phyloP scores from a whole-genome alignment of 202 grass and related monocot species.

The Saccharum hybrid region DNA sequence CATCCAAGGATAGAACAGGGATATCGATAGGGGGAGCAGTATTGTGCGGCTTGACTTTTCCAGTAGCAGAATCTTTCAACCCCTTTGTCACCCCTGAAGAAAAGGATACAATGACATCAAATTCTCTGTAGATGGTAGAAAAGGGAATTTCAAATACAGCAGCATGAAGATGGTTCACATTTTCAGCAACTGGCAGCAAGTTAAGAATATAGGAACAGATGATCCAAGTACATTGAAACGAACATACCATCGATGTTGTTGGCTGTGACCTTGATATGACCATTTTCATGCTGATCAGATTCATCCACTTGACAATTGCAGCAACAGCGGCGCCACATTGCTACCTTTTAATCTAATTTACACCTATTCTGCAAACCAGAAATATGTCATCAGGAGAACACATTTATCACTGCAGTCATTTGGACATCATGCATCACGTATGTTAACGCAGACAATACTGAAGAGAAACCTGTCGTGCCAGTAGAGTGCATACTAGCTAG shows the following conservation, averaged over 20 bases:
- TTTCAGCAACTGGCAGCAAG: constrained; percentile 6
- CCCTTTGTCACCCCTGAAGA: constrained; percentile 56
- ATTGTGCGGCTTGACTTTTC: constrained; percentile 53
- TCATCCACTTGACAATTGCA: constrained; percentile 66
- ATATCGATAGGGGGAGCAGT: constrained; percentile 58
- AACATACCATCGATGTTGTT: constrained; percentile 61
- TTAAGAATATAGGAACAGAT: not conserved
- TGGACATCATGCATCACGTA: not conserved
- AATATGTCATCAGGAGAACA: constrained; percentile 37
- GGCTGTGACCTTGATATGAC: constrained; percentile 47
- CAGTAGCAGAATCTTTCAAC: constrained; percentile 47
- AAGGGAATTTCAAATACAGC: not conserved
- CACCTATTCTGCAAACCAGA: constrained; percentile 33
- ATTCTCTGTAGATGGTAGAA: not conserved
- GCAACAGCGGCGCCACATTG: constrained; percentile 73
- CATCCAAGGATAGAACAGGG: constrained; percentile 69
- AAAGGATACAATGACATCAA: constrained; percentile 29
- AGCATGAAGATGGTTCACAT: constrained; percentile 23
- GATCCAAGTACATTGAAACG: constrained; percentile 34
- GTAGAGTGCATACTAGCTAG: not conserved
- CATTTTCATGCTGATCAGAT: constrained; percentile 53
- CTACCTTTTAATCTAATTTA: constrained; percentile 35
- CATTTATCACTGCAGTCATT: not conserved
- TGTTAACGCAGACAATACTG: not conserved
- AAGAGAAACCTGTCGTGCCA: not conserved